Evolutionary conservation across 164 flowering plant genomes (phyloP).

Genomic region (Magnolia kwangsiensis): DNA sequence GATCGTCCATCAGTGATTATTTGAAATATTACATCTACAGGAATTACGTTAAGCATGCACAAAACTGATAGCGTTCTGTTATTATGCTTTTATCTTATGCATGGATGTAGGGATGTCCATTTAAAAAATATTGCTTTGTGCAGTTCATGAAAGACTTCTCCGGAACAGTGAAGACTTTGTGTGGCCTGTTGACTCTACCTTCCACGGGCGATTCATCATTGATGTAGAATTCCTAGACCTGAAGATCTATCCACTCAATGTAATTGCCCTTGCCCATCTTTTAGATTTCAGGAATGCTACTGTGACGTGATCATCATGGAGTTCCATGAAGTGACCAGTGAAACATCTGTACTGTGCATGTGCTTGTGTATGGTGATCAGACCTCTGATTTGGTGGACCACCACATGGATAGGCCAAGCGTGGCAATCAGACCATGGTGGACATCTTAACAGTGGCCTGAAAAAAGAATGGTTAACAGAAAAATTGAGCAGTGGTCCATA

Average conservation of each 20-base stretch:
- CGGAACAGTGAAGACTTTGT: conserved; percentile 73
- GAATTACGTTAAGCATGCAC: not conserved
- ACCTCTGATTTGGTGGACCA: not conserved
- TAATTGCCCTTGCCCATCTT: conserved; percentile 27
- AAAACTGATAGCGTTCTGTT: not conserved
- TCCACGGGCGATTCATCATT: conserved; percentile 70
- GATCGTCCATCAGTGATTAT: too few relatives aligned
- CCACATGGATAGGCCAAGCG: not conserved
- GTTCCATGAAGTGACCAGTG: not conserved
- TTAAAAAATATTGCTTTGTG: conserved; percentile 15
- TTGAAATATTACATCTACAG: not conserved
- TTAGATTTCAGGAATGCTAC: not conserved
- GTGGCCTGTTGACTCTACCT: conserved; percentile 71
- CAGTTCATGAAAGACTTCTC: conserved; percentile 81
- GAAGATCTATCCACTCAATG: conserved; percentile 57
- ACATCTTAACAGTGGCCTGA: too few relatives aligned
- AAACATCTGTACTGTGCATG: not conserved
- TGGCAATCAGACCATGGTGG: too few relatives aligned
- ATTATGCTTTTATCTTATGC: not conserved
- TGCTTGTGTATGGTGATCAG: not conserved
- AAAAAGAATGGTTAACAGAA: too few relatives aligned
- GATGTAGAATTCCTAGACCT: conserved; percentile 94
- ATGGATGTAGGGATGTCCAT: conserved; percentile 6
- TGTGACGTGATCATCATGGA: not conserved
- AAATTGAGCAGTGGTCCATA: too few relatives aligned